A percentile compares a stretch with the other conserved stretches of the same genome.
Evolutionary conservation across 169 alveolate species (phyloP).

Genomic region (Besnoitia besnoiti): DNA sequence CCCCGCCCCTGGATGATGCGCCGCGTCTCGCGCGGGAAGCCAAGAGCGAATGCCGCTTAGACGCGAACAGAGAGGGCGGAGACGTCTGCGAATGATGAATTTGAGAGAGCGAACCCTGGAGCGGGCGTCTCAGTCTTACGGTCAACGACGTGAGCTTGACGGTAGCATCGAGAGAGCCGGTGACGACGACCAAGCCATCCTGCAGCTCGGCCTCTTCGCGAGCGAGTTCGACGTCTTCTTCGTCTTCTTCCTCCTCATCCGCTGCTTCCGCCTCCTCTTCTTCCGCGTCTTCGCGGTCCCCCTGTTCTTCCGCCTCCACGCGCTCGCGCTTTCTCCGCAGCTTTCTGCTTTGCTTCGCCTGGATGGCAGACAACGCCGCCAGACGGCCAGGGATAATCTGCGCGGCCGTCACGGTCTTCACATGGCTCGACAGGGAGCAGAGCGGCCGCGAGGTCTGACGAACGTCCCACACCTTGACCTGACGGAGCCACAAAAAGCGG

Average conservation of each 20-base stretch:
- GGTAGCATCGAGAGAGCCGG: conserved; percentile 16
- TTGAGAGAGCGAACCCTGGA: background rate
- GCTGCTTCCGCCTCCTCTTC: background rate
- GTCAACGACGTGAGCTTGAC: conserved; percentile 17
- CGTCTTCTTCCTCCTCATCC: conserved; percentile 19
- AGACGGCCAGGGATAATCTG: conserved; percentile 15
- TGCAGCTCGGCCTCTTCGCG: background rate
- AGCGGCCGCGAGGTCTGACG: background rate
- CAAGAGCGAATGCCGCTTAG: too few relatives aligned
- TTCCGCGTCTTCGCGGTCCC: background rate
- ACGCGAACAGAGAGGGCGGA: too few relatives aligned
- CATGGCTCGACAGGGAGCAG: conserved; percentile 21
- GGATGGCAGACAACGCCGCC: background rate
- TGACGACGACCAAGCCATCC: background rate
- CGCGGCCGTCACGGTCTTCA: conserved; percentile 38
- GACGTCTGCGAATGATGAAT: too few relatives aligned
- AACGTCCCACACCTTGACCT: conserved; percentile 37
- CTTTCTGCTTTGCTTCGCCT: background rate
- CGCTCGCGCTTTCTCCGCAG: background rate
- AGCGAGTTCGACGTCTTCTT: background rate
- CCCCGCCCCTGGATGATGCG: too few relatives aligned
- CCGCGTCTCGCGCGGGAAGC: too few relatives aligned
- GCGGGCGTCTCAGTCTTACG: conserved; percentile 9
- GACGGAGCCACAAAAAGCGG: too few relatives aligned
- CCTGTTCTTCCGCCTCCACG: background rate